Evolutionary conservation across 192 early-diverging fungal genomes (phyloP), one percentile per base, ranked within the genome.

Genomic region (Coemansia sp.): DNA sequence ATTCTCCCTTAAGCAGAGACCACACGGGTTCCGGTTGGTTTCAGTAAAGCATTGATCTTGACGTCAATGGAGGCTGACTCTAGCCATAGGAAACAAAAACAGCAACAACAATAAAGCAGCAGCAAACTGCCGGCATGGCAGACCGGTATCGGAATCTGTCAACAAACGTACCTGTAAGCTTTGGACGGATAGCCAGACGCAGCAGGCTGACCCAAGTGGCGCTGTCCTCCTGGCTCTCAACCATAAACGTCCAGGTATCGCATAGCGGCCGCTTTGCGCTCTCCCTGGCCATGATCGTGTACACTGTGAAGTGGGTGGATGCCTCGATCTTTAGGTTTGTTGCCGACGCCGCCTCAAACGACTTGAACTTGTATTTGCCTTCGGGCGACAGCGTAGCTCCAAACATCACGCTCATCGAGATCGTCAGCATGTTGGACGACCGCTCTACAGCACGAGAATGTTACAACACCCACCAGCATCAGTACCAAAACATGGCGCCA

Each of bases 251-350:
- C 82, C 82, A 84, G 7, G 77, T 76, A 26, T 78, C 82, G 56
- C 76, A 84, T 41, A 76, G 60, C 22, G 82, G 82, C 2, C 76
- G 76, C 65, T 76, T 79, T 46, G 67, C 73, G 63, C 47, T 51
- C 45, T 76, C 75, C 8, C 68, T 73, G n/a, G 70, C 51, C 64
- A 72, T 73, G 41, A 79, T 74, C 3, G 77, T 77, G 62, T 78
- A 78, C 6, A 84, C 77, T 13, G 76, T 84, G 63, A 84, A 84
- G 62, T 84, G 77, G 39, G 77, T 74, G n/a, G 82, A 84, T 11
- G 69, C 61, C 18, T 65, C 69, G 19, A 79, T 72, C 18, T 62
- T 52, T 19, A 75, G 65, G 51, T 79, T 76, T 21, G 51, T 40
- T 13, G 41, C 61, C 5, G 68, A 68, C 15, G 73, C 76, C 11